Evolutionary conservation across 768 basidiomycete species (phyloP), one percentile per base, ranked within the genome.

Genomic region (Saitozyma podzolica): DNA sequence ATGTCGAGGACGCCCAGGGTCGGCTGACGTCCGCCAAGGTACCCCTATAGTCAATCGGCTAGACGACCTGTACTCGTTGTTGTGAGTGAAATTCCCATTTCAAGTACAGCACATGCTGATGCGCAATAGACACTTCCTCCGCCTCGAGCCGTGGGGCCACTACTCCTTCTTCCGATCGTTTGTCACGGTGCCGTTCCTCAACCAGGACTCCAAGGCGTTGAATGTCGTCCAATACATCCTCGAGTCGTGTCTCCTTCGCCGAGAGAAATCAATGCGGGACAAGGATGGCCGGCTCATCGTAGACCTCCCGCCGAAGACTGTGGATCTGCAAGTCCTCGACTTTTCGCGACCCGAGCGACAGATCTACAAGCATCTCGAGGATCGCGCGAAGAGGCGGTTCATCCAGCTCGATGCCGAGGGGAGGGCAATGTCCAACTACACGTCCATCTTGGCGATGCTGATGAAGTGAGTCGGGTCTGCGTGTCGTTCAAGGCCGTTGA

Each of bases 31-130:
- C 29, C 29, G 29, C 29, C 29, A 5, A 29, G 29, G 29, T 29
- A 98, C 95, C 6, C 95, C 95, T 0, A 97, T 98, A 62, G 91
- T 96, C 59, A 98, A 98, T 76, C 87, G 88, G 65, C 83, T 95
- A 7, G 91, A 94, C 69, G 95, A 98, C 72, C 82, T 98, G 14
- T 92, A 89, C 72, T 94, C 92, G 1, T 82, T 98, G 1, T 77
- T 90, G 68, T 73, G 45, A 60, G 74, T 69, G 20, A 50, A 37
- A 17, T 9, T 45, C 9, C 13, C 14, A 17, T 60, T 3, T 17
- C 51, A 11, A 55, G 51, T 14, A 42, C 19, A 5, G 50, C 16
- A 42, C 10, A 13, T 10, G 54, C 63, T 68, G 47, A 69, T 39
- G 29, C 7, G 11, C 11, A 43, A 9, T 16, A 72, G 70, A 4